These are phyloP conservation scores for Populus tomentosa DNA, from an alignment of 441 rosid species.

Conservation along the genomic window DNA sequence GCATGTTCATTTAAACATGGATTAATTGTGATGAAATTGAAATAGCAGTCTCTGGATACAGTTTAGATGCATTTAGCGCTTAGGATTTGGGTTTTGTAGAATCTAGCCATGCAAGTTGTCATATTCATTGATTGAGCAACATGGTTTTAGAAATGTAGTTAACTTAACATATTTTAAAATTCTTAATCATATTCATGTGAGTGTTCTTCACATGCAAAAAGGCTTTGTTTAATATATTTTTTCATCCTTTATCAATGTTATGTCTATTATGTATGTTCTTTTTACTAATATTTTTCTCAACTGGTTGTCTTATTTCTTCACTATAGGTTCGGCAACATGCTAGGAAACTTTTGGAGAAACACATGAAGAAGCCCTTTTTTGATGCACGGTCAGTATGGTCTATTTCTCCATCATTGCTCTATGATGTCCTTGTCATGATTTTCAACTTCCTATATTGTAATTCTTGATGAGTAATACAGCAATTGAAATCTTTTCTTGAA, in stretches of 20 bases:
- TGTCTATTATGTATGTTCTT: slow-evolving; percentile 5
- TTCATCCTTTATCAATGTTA: not conserved
- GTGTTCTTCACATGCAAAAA: not conserved
- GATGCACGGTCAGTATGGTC: slow-evolving; percentile 48
- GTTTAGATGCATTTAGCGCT: not conserved
- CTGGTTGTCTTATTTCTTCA: slow-evolving; percentile 3
- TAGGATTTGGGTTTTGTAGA: not conserved
- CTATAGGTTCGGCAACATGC: slow-evolving; percentile 91
- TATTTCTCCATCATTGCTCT: not conserved
- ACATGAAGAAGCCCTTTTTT: slow-evolving; percentile 78
- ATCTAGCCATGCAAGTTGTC: not conserved
- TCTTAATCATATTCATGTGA: not conserved
- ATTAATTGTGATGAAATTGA: not conserved
- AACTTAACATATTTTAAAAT: not conserved
- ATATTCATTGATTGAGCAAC: not conserved
- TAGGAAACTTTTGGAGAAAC: slow-evolving; percentile 91
- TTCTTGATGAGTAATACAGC: not conserved
- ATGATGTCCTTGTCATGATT: not conserved
- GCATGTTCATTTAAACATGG: not conserved
- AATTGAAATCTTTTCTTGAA: not conserved
- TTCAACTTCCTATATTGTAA: not conserved
- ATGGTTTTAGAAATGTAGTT: not conserved
- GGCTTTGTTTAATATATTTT: not conserved
- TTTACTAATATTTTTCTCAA: not conserved
- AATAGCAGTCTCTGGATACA: not conserved